Base-by-base conservation (phyloP, 257 asterid genomes). In the Solanum clarkiae region DNA sequence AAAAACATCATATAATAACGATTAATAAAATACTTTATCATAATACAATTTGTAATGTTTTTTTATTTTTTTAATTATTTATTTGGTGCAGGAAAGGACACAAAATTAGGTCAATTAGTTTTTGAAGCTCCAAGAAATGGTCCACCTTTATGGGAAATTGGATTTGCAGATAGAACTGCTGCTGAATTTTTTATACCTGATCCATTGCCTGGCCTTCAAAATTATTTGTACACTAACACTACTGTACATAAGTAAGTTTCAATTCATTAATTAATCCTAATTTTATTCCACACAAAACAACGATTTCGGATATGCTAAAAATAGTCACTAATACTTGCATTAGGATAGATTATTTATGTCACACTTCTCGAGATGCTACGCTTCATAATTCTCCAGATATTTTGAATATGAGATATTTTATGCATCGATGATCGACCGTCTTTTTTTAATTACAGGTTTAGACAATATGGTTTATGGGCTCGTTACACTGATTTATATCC, bases 91-190 rank as follows among this genome's bases (percentile, higher is more conserved):
- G 89, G 84, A 80, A 82, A 60, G n/a, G 77, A 65, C 3, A 22
- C 81, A 15, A 26, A 56, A 0, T 54, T 90, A 42, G 88, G 87
- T 54, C 71, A 63, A 36, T 54, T 90, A n/a, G 51, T 71, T 3
- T 90, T 72, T 65, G 51, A 83, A 53, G 88, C 90, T 80, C 89
- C 88, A 32, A 90, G 92, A 88, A 85, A 86, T 80, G 90, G 90
- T 71, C 87, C 89, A 69, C 59, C 90, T 8, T 0, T 86, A 20
- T 90, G 92, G 92, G 91, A 90, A 86, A 90, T 90, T 14, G 92
- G 92, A 60, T 83, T 88, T 49, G 88, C 92, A 7, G 91, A 90
- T 17, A 86, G 92, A 10, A 82, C 84, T 1, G 90, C 90, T 57
- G 81, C 84, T 36, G 92, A 88, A 66, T 90, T 86, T 29, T 90